These are phyloP conservation scores for Pulveroboletus sp. DNA, from an alignment of 768 basidiomycete species.

Conservation along the genomic window DNA sequence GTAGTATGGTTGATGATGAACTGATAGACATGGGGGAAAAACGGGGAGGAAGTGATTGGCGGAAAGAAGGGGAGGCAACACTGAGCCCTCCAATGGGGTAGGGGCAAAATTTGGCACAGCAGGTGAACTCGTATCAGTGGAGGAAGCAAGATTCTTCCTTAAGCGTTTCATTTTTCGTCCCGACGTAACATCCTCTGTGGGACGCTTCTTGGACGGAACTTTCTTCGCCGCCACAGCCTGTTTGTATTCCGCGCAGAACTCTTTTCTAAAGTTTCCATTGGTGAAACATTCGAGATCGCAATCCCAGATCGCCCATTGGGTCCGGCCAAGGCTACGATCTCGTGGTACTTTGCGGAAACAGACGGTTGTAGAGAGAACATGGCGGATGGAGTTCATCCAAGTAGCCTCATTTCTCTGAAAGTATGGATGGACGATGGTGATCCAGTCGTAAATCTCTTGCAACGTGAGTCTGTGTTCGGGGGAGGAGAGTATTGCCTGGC, in stretches of 20 bases:
- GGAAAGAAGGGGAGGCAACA: constrained; percentile 21
- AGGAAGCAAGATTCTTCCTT: constrained; percentile 34
- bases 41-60: constrained; percentile 30
- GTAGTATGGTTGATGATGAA: constrained; percentile 74
- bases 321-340: constrained; percentile 73
- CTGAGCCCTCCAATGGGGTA: constrained; percentile 9
- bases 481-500: constrained; percentile 88
- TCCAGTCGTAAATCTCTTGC: constrained; percentile 95
- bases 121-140: constrained; percentile 24
- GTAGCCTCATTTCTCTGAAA: constrained; percentile 91
- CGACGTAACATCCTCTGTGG: constrained; percentile 33
- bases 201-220: constrained; percentile 35
- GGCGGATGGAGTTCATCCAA: constrained; percentile 99
- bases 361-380: constrained; percentile 88
- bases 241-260: constrained; percentile 39
- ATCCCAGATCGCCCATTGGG: constrained; percentile 84
- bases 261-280: constrained; percentile 77
- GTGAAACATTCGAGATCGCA: constrained; percentile 80
- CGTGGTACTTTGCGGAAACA: constrained; percentile 85
- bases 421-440: constrained; percentile 88
- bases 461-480: constrained; percentile 80
- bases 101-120: constrained; percentile 18
- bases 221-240: constrained; percentile 28
- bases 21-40: constrained; percentile 53
- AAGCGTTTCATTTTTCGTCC: constrained; percentile 44